Percentiles rank a stretch among this genome's conserved stretches.
phyloP scores from a whole-genome alignment of 2,329 filamentous ascomycete species.

The Pezicula radicicola region DNA sequence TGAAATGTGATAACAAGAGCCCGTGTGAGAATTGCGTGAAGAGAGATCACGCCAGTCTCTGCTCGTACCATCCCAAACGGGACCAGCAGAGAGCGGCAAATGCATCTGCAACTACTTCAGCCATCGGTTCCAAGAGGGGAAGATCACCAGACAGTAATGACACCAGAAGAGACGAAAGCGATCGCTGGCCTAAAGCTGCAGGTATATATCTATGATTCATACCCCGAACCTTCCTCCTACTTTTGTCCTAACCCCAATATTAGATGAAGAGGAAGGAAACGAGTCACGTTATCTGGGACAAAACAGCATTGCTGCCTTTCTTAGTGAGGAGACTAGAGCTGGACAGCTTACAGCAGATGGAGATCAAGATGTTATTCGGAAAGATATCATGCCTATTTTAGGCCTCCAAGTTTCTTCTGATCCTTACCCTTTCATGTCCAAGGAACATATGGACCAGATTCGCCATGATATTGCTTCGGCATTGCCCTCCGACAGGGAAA shows the following conservation, averaged over 20 bases:
- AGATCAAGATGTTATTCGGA: constrained; percentile 45
- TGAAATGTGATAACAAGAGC: constrained; percentile 67
- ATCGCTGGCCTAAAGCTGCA: constrained; percentile 27
- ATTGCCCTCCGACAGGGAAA: constrained; percentile 61
- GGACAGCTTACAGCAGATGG: constrained; percentile 51
- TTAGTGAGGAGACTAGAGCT: constrained; percentile 52
- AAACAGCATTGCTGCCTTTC: constrained; percentile 64
- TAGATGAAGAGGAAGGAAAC: constrained; percentile 50
- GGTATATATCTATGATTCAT: constrained; percentile 15
- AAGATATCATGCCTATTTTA: constrained; percentile 64
- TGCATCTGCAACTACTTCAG: constrained; percentile 7
- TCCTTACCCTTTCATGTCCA: constrained; percentile 65
- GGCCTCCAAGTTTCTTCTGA: constrained; percentile 61
- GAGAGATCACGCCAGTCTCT: constrained; percentile 61
- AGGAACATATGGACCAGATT: constrained; percentile 56
- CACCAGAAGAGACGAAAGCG: constrained; percentile 22
- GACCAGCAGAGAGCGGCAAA: constrained; percentile 26
- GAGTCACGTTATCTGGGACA: constrained; percentile 62
- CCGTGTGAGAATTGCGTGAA: constrained; percentile 68
- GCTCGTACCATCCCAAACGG: constrained; percentile 62
- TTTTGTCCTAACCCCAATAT: background rate
- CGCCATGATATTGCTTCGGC: constrained; percentile 59
- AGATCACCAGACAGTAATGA: constrained; percentile 25
- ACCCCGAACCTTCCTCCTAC: background rate
- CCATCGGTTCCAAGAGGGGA: constrained; percentile 20